Percentiles rank a stretch among this genome's conserved stretches.
Evolutionary conservation across 2,329 filamentous ascomycete genomes (phyloP).

Genomic region (Fusarium metavorans): DNA sequence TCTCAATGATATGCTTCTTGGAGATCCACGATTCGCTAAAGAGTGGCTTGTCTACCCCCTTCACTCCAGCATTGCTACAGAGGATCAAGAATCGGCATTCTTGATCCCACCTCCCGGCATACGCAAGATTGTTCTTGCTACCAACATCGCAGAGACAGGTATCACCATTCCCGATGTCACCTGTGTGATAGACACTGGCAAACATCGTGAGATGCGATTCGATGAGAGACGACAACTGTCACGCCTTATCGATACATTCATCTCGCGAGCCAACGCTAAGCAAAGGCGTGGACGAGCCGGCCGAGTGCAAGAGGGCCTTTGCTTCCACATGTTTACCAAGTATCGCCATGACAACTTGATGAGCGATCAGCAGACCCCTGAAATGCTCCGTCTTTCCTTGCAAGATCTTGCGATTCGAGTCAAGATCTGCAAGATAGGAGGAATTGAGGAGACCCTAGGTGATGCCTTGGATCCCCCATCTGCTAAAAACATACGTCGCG

Average conservation of each 20-base stretch:
- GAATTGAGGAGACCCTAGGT: slow-evolving; percentile 89
- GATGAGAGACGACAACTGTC: slow-evolving; percentile 94
- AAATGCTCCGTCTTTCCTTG: slow-evolving; percentile 93
- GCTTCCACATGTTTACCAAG: slow-evolving; percentile 95
- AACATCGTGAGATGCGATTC: slow-evolving; percentile 97
- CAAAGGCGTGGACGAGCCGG: slow-evolving; percentile 94
- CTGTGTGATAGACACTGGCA: slow-evolving; percentile 95
- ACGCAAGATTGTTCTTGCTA: slow-evolving; percentile 94
- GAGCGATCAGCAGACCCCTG: slow-evolving; percentile 93
- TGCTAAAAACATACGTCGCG: slow-evolving; percentile 90
- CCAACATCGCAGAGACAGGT: slow-evolving; percentile 98
- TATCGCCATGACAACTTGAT: slow-evolving; percentile 87
- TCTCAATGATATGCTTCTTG: slow-evolving; percentile 85
- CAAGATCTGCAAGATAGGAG: slow-evolving; percentile 96
- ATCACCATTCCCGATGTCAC: slow-evolving; percentile 99
- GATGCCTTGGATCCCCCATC: slow-evolving; percentile 92
- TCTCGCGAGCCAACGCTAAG: slow-evolving; percentile 94
- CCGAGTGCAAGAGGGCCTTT: slow-evolving; percentile 93
- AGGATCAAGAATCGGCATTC: slow-evolving; percentile 96
- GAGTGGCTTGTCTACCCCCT: slow-evolving; percentile 90
- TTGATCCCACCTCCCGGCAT: slow-evolving; percentile 82
- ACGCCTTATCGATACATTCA: slow-evolving; percentile 91
- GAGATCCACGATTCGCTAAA: slow-evolving; percentile 79
- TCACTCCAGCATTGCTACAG: slow-evolving; percentile 94
- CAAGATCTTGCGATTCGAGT: slow-evolving; percentile 96